Percentiles rank a stretch among this genome's conserved stretches.
phyloP scores from a whole-genome alignment of 495 filamentous ascomycete species.

The Tuber borchii region DNA sequence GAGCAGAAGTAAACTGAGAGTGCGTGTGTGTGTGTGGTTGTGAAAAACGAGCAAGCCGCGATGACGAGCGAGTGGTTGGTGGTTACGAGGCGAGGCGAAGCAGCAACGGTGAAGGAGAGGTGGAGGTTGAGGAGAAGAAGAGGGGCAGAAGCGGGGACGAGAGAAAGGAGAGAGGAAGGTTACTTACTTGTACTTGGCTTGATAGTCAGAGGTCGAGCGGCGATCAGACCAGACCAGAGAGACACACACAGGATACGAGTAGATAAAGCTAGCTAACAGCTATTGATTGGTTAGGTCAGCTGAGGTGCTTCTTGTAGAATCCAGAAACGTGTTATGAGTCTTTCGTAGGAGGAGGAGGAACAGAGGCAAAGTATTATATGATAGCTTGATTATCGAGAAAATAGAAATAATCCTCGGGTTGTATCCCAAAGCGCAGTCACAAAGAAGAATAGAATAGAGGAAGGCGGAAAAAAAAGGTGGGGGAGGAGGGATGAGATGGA shows the following conservation, averaged over 20 bases:
- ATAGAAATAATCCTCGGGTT: background rate
- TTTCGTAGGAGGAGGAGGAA: background rate
- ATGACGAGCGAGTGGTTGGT: constrained; percentile 18
- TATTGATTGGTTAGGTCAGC: background rate
- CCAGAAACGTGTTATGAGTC: background rate
- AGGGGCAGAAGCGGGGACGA: constrained; percentile 7
- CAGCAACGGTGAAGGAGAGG: constrained; percentile 9
- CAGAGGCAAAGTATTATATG: background rate
- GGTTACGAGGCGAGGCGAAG: constrained; percentile 26
- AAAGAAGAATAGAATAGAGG: background rate
- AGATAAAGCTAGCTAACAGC: constrained; percentile 1
- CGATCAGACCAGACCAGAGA: background rate
- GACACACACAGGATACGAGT: background rate
- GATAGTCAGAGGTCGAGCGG: background rate
- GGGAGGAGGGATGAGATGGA: background rate
- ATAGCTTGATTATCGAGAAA: background rate
- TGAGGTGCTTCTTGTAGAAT: background rate
- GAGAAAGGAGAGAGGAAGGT: constrained; percentile 16
- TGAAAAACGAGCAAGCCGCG: constrained; percentile 6
- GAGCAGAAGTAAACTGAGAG: background rate
- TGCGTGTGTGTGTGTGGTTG: constrained; percentile 7
- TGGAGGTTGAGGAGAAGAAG: background rate
- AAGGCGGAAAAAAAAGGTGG: background rate
- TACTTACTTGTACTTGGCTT: constrained; percentile 11
- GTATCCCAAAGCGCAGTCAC: background rate